phyloP scores from a whole-genome alignment of 352 stramenopile genomes.

The Globisporangium canariense region DNA sequence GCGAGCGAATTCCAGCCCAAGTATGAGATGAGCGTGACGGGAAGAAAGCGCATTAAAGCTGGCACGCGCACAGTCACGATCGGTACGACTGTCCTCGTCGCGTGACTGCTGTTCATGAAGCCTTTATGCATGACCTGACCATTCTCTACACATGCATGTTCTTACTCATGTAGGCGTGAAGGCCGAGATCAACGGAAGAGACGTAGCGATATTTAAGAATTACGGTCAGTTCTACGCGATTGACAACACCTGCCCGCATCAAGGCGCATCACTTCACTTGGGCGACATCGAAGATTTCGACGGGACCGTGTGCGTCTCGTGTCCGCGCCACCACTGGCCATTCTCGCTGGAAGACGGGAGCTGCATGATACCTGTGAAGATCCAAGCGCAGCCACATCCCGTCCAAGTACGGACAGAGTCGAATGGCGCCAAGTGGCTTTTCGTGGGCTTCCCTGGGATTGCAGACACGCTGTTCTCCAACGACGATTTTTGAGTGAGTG shows the following conservation, averaged over 20 bases:
- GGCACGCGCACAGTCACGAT: constrained; percentile 51
- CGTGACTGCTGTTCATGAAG: neutral
- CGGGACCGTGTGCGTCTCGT: constrained; percentile 64
- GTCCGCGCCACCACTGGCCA: constrained; percentile 76
- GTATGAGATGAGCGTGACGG: constrained; percentile 76
- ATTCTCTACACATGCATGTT: neutral
- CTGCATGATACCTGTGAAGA: constrained; percentile 50
- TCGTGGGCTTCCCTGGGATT: constrained; percentile 65
- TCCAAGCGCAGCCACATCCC: constrained; percentile 58
- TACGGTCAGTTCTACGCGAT: constrained; percentile 65
- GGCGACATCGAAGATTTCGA: constrained; percentile 86
- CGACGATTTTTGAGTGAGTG: constrained; percentile 63
- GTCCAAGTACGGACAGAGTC: constrained; percentile 42
- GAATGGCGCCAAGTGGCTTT: constrained; percentile 51
- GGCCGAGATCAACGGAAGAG: constrained; percentile 57
- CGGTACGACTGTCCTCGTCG: constrained; percentile 28
- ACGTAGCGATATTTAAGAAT: constrained; percentile 83
- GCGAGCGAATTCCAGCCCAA: constrained; percentile 60
- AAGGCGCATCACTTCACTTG: constrained; percentile 74
- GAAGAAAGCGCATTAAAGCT: constrained; percentile 67
- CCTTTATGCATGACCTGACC: neutral
- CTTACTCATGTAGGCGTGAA: constrained; percentile 42
- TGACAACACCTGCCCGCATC: constrained; percentile 75
- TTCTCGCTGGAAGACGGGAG: constrained; percentile 77
- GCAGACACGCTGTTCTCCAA: constrained; percentile 58